Percentiles rank a stretch among this genome's conserved stretches.
Evolutionary conservation across 495 filamentous ascomycete genomes (phyloP).

Genomic region (Aspergillus sclerotioniger): DNA sequence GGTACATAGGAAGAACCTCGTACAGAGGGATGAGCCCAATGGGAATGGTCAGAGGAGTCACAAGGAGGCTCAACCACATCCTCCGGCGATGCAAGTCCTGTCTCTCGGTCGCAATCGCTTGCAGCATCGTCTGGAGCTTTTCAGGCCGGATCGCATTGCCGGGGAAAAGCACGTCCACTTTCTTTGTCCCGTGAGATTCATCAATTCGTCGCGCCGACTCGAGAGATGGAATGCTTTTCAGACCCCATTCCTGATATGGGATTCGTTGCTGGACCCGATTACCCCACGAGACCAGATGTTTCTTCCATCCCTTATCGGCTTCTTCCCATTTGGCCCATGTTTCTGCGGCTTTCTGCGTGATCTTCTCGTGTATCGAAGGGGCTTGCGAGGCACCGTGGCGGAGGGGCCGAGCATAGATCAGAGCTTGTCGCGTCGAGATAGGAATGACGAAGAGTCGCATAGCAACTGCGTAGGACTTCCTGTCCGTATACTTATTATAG

Average conservation of each 20-base stretch:
- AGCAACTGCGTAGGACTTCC: slow-evolving; percentile 18
- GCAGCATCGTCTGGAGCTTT: slow-evolving; percentile 59
- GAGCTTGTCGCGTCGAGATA: slow-evolving; percentile 84
- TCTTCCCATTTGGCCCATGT: slow-evolving; percentile 88
- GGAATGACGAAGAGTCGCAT: slow-evolving; percentile 97
- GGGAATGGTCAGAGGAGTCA: slow-evolving; percentile 81
- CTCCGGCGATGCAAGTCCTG: slow-evolving; percentile 71
- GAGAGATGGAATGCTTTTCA: slow-evolving; percentile 90
- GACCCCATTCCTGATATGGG: slow-evolving; percentile 94
- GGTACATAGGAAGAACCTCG: slow-evolving; percentile 24
- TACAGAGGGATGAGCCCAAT: slow-evolving; percentile 83
- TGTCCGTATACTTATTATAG: neutral
- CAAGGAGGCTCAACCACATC: slow-evolving; percentile 75
- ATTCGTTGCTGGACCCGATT: slow-evolving; percentile 83
- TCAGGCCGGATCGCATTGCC: slow-evolving; percentile 61
- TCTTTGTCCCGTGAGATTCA: slow-evolving; percentile 60
- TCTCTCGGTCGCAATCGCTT: slow-evolving; percentile 68
- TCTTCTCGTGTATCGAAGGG: slow-evolving; percentile 57
- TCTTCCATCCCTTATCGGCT: slow-evolving; percentile 82
- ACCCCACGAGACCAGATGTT: slow-evolving; percentile 76
- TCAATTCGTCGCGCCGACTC: slow-evolving; percentile 61
- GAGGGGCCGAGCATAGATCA: slow-evolving; percentile 87
- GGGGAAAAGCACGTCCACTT: slow-evolving; percentile 78
- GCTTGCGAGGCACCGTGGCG: slow-evolving; percentile 46
- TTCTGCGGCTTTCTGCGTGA: slow-evolving; percentile 64